phyloP scores from a whole-genome alignment of 1,284 basidiomycete species.

The Ustilago hordei region DNA sequence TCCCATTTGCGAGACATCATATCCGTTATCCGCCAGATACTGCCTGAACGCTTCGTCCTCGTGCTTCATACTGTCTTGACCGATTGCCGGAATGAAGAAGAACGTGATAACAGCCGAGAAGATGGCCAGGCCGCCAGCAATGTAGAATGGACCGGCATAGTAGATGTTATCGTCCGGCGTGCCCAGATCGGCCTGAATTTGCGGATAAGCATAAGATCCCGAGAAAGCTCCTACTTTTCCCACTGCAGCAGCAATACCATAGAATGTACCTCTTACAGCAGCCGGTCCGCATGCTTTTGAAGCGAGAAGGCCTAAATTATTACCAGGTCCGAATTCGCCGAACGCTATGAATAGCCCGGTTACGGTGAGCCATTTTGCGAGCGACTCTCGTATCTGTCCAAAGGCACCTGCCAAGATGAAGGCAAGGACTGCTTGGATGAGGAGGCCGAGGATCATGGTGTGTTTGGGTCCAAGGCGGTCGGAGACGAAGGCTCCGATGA shows the following conservation, averaged over 20 bases:
- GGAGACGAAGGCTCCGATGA: conserved; percentile 82
- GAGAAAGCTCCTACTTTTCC: conserved; percentile 76
- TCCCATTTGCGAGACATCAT: conserved; percentile 62
- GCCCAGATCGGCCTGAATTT: conserved; percentile 51
- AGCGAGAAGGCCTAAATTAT: conserved; percentile 64
- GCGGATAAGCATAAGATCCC: conserved; percentile 59
- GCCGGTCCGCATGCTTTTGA: conserved; percentile 57
- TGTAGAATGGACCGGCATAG: conserved; percentile 68
- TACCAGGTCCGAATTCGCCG: conserved; percentile 77
- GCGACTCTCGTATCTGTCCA: conserved; percentile 39
- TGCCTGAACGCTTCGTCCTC: conserved; percentile 77
- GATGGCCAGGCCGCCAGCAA: conserved; percentile 77
- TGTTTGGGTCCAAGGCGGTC: conserved; percentile 66
- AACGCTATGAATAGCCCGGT: conserved; percentile 91
- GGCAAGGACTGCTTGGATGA: conserved; percentile 71
- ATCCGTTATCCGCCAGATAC: conserved; percentile 56
- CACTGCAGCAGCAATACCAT: conserved; percentile 76
- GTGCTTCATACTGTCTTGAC: conserved; percentile 80
- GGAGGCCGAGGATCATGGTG: conserved; percentile 61
- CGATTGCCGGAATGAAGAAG: conserved; percentile 81
- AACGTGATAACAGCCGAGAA: conserved; percentile 81
- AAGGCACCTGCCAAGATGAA: conserved; percentile 72
- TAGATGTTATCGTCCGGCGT: conserved; percentile 32
- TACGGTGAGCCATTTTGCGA: conserved; percentile 75
- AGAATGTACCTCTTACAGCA: conserved; percentile 60